Base-by-base conservation (phyloP, 139 green algal genomes). In the Volvox reticuliferus region DNA sequence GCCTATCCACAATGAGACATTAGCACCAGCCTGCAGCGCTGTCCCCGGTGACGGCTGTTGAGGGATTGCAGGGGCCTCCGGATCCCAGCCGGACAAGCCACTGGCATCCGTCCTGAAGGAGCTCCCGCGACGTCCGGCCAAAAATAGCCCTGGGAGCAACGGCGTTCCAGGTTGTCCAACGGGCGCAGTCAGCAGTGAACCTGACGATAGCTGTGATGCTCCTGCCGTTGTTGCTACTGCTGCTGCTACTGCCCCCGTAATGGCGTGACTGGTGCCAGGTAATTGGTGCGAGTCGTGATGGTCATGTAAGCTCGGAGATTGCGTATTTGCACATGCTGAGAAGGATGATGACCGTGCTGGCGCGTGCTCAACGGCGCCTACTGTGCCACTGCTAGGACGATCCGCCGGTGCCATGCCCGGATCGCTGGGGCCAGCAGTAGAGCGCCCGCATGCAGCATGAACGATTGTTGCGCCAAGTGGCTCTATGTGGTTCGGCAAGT, bases 21-120 rank as follows among this genome's bases (percentile, higher is more conserved):
- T 89, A 30, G 14, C 50, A 21, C 18, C 69, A 0, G 35, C 63
- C 36, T 71, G 35, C 33, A 9, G 1, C 1, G 83, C 17, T 30
- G 62, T 32, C 12, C 22, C 26, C 61, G 32, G n/a, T 21, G 14
- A n/a, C 2, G 62, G 37, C 28, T 67, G 85, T 6, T 13, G 12
- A 67, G 55, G 69, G 18, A 89, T 26, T 0, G 85, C 33, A 1
- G 86, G 86, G 0, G n/a, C 86, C 20, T 90, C 86, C 3, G 86
- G 20, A 33, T 90, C 86, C 86, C 86, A 90, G 30, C 86, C 86
- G 3, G 50, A 76, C 2, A 90, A 32, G 13, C 86, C 71, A 20
- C n/a, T 61, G 12, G 35, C 12, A 12, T 90, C 86, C 18, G 55
- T 28, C 0, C 86, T 73, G 86, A 90, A 83, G 30, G 86, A 84